Evolutionary conservation across 106 monocot genomes (phyloP).

Genomic region (Acorus calamus): DNA sequence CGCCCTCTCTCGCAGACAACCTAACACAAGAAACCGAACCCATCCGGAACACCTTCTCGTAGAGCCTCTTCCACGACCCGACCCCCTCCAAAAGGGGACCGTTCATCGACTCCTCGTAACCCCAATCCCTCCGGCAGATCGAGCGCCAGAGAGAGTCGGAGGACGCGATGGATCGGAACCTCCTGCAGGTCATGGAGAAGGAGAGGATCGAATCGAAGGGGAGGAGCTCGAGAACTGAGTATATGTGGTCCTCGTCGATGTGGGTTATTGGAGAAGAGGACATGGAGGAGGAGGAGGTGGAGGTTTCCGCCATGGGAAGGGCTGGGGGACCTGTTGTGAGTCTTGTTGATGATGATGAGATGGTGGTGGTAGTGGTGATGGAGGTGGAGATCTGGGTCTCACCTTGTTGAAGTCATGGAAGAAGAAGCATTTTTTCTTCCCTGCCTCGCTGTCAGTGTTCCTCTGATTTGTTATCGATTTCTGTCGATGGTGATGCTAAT

Average conservation of each 20-base stretch:
- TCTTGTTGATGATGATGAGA: too few species aligned
- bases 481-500: too few species aligned
- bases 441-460: too few species aligned
- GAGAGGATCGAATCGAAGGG: slow-evolving; percentile 60
- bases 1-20: slow-evolving; percentile 16
- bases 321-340: too few species aligned
- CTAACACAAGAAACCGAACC: slow-evolving; percentile 40
- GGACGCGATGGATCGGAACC: slow-evolving; percentile 40
- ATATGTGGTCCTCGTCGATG: slow-evolving; percentile 43
- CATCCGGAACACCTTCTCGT: slow-evolving; percentile 36
- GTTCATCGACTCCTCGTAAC: slow-evolving; percentile 22
- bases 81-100: not conserved
- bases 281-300: slow-evolving; percentile 1
- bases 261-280: slow-evolving; percentile 15
- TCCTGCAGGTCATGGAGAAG: slow-evolving; percentile 68
- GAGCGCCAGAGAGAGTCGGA: slow-evolving; percentile 57
- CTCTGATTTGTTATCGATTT: too few species aligned
- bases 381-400: too few species aligned
- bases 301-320: not conserved
- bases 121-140: slow-evolving; percentile 71
- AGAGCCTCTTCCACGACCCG: slow-evolving; percentile 49
- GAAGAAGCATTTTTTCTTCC: too few species aligned
- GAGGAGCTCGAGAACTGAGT: slow-evolving; percentile 71
- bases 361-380: too few species aligned
- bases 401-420: too few species aligned